Evolutionary conservation across 257 asterid species (phyloP).

Genomic region (Linaria vulgaris): DNA sequence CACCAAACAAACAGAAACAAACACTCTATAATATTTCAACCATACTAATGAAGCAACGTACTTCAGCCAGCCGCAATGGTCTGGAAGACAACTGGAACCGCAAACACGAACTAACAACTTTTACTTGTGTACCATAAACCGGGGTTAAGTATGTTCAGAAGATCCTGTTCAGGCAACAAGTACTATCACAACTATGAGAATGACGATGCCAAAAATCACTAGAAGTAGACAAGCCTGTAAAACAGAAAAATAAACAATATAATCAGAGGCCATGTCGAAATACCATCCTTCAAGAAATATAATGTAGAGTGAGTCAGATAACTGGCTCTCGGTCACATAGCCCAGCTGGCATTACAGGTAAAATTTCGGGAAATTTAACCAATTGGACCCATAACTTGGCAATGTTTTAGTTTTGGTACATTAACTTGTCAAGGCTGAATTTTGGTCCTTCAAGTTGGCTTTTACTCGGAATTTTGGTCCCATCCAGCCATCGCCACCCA

Average conservation of each 20-base stretch:
- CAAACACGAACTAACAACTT: conserved; percentile 17
- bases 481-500: too few relatives aligned
- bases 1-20: conserved; percentile 8
- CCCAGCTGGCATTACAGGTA: neutral
- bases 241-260: conserved; percentile 1
- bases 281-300: neutral
- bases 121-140: conserved; percentile 20
- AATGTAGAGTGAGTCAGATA: neutral
- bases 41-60: conserved; percentile 27
- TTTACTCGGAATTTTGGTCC: too few relatives aligned
- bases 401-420: too few relatives aligned
- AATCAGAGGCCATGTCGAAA: neutral
- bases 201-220: conserved; percentile 76
- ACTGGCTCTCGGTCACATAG: neutral
- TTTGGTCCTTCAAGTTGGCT: too few relatives aligned
- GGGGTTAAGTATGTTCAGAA: neutral
- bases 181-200: conserved; percentile 72
- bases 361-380: too few relatives aligned
- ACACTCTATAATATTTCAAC: conserved; percentile 13
- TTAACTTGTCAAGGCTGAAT: too few relatives aligned
- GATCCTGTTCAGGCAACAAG: conserved; percentile 51
- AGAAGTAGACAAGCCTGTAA: conserved; percentile 80
- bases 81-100: conserved; percentile 19
- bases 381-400: too few relatives aligned
- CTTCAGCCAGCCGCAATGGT: conserved; percentile 24